Percentiles rank a stretch among this genome's conserved stretches.
Evolutionary conservation across 2,329 filamentous ascomycete genomes (phyloP).

Genomic region (Fusarium poae): DNA sequence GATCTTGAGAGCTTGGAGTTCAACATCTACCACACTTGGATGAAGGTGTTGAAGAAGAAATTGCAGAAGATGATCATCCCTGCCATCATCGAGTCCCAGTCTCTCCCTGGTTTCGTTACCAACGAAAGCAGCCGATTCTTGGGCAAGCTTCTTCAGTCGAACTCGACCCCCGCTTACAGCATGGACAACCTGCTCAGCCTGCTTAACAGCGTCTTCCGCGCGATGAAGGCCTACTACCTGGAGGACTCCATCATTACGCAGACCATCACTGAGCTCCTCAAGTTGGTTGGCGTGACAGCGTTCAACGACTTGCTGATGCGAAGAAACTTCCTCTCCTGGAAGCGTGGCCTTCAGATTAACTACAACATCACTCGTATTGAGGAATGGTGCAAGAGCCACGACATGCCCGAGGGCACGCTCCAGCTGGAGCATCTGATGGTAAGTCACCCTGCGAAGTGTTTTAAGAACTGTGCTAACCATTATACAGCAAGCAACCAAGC

Average conservation of each 20-base stretch:
- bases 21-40: constrained; percentile 99
- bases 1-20: constrained; percentile 98
- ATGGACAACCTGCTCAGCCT: constrained; percentile 98
- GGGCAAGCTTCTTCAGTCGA: constrained; percentile 93
- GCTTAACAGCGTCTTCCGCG: constrained; percentile 96
- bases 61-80: constrained; percentile 99
- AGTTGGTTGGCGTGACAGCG: constrained; percentile 94
- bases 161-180: constrained; percentile 93
- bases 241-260: constrained; percentile 97
- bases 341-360: constrained; percentile 98
- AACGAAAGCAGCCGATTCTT: constrained; percentile 99
- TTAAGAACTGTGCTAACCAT: constrained; percentile 46
- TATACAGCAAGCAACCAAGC: constrained; percentile 90
- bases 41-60: constrained; percentile 99
- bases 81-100: constrained; percentile 98
- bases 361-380: constrained; percentile 99
- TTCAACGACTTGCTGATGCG: constrained; percentile 99
- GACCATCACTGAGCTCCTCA: constrained; percentile 92
- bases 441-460: constrained; percentile 43
- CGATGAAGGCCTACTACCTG: constrained; percentile 98
- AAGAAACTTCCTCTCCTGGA: constrained; percentile 98
- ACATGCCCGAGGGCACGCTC: constrained; percentile 98
- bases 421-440: constrained; percentile 99
- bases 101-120: constrained; percentile 96
- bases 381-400: constrained; percentile 99